Base-by-base conservation (phyloP, 2,329 filamentous ascomycete genomes). In the Akanthomyces dipterigenus region DNA sequence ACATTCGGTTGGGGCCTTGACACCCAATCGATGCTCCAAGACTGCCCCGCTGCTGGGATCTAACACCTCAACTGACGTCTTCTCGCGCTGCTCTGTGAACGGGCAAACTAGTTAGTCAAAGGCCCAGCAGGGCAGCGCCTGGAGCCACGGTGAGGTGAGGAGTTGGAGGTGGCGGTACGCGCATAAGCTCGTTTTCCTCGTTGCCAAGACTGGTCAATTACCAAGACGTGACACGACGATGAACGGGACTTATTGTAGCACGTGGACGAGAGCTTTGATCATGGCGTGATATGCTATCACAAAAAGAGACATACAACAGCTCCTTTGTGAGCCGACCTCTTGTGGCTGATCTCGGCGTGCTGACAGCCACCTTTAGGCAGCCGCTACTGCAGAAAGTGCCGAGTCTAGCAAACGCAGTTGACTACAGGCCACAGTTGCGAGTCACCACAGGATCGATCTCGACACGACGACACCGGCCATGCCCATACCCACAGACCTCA, bases 21-120 rank as follows among this genome's bases (percentile, higher is more conserved):
- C 11, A 53, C 49, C 57, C 57, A 60, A 60, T 60, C 57, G 57
- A 60, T 60, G 49, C 36, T 31, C 40, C 48, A 46, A 38, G 56
- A 45, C n/a, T n/a, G 57, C 57, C 57, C 57, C 49, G 49, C 57
- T 53, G 28, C n/a, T n/a, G 49, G 34, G 40, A 60, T 53, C 57
- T 46, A 40, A 54, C 57, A 58, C 49, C 40, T 38, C 4, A 36
- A 20, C 31, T 38, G 57, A 54, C 49, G 31, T 53, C 40, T 53
- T 38, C 20, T 53, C 7, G 22, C 18, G 43, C 54, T 56, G 38
- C 16, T 18, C 20, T 20, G 28, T 48, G 43, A 45, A 42, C 6
- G 20, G 43, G 20, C n/a, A n/a, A n/a, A 11, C 31, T 40, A 24
- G 18, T 22, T 24, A 46, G 42, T 28, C 28, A 14, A 11, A 24